phyloP scores from a whole-genome alignment of 2,329 filamentous ascomycete species.

The Penicillium sp. region DNA sequence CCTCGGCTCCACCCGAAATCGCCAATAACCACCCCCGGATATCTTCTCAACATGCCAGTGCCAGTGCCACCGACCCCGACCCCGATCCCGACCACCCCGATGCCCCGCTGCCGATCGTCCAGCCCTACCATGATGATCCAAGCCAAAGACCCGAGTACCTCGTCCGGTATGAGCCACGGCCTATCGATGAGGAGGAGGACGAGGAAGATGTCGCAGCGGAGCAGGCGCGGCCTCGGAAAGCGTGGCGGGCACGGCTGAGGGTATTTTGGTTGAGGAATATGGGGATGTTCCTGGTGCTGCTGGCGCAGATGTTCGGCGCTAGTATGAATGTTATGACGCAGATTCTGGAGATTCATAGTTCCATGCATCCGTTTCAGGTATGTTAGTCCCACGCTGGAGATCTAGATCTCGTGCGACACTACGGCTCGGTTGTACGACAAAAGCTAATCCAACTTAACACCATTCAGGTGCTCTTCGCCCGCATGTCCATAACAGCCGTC shows the following conservation, averaged over 20 bases:
- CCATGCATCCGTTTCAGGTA: conserved; percentile 77
- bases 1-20: background rate
- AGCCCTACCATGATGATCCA: conserved; percentile 15
- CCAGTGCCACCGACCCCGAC: background rate
- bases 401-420: background rate
- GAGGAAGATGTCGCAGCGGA: conserved; percentile 4
- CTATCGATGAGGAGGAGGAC: conserved; percentile 19
- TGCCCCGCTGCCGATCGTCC: background rate
- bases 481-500: conserved; percentile 73
- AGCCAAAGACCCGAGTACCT: conserved; percentile 6
- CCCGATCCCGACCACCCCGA: background rate
- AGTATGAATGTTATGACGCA: conserved; percentile 84
- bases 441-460: background rate
- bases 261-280: conserved; percentile 64
- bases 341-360: conserved; percentile 68
- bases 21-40: background rate
- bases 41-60: background rate
- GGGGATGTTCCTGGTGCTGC: conserved; percentile 70
- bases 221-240: conserved; percentile 22
- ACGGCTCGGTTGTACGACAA: background rate
- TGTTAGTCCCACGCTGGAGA: background rate
- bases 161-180: conserved; percentile 20
- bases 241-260: conserved; percentile 30
- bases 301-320: conserved; percentile 78
- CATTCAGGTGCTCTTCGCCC: conserved; percentile 68